Evolutionary conservation across 2,329 filamentous ascomycete species (phyloP), one percentile per base, ranked within the genome.

Genomic region (Exophiala dermatitidis): DNA sequence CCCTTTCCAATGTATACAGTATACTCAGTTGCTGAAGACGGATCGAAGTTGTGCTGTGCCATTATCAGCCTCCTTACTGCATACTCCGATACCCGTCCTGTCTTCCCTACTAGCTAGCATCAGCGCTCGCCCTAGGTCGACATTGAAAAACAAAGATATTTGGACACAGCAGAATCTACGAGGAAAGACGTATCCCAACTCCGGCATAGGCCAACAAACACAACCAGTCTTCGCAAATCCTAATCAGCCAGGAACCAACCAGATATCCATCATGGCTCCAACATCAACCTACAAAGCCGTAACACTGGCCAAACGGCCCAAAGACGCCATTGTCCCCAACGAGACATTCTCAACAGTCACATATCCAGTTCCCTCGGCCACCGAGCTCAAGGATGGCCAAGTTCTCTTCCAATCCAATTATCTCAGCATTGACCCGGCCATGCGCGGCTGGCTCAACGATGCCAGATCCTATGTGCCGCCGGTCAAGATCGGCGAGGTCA

Each of bases 401-500:
- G 73, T 88, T 51, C 74, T 88, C 54, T 72, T 77, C 53, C 71
- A 75, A 53, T 71, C 71, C 1, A 72, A 85, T 55, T 88, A 87
- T 64, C 74, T 87, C 42, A 84, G 81, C 6, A 74, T 88, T 37
- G 85, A 88, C 68, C 85, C 85, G 1, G 84, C 85, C n/a, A 88
- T 88, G 84, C 78, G 85, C 62, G 81, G 81, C 54, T 88, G 83
- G 83, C 69, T 89, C 19, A 84, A 71, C 56, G 74, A 61, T 46
- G 70, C 71, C 36, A 72, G 79, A 31, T 80, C 84, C 1, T 89
- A 89, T 68, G 66, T 86, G 1, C 81, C 84, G 0, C 83, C 85
- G 5, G 83, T 89, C 30, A 71, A 82, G 59, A 78, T 85, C 55
- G 83, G 82, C 62, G 81, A 81, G 54, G 73, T 78, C 33, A 89